phyloP scores from a whole-genome alignment of 768 basidiomycete species.

The Stropharia rugosoannulata region DNA sequence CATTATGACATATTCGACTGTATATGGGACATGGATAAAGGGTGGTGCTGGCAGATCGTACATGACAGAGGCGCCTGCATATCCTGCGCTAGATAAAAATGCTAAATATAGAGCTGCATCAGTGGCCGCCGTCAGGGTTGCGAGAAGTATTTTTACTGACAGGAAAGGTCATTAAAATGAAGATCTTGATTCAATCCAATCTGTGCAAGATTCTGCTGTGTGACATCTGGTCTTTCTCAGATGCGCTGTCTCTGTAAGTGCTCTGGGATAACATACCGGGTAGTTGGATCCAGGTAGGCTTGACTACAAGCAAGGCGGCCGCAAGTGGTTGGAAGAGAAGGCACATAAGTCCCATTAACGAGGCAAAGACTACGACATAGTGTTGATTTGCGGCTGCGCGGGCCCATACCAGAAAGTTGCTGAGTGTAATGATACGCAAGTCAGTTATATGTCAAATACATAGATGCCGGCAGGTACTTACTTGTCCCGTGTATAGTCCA shows the following conservation, averaged over 20 bases:
- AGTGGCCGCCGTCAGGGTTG: neutral
- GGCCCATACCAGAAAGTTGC: constrained; percentile 49
- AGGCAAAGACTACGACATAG: constrained; percentile 48
- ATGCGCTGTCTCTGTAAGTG: neutral
- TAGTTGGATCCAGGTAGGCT: constrained; percentile 39
- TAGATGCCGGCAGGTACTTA: constrained; percentile 16
- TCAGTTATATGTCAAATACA: neutral
- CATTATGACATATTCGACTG: too few species aligned
- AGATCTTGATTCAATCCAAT: constrained; percentile 45
- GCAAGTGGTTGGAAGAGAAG: constrained; percentile 53
- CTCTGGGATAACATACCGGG: constrained; percentile 32
- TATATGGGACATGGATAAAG: constrained; percentile 44
- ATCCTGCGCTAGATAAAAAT: constrained; percentile 55
- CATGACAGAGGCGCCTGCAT: constrained; percentile 46
- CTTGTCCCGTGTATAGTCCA: constrained; percentile 58
- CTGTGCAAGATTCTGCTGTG: constrained; percentile 32
- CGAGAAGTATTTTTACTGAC: constrained; percentile 25
- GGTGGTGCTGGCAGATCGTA: constrained; percentile 45
- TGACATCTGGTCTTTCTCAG: constrained; percentile 28
- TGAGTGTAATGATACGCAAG: constrained; percentile 13
- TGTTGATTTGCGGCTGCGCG: constrained; percentile 45
- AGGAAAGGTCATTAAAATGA: constrained; percentile 47
- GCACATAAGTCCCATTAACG: constrained; percentile 46
- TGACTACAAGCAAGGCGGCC: constrained; percentile 47
- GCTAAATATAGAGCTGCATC: constrained; percentile 24